These are phyloP conservation scores for Nematocida minor DNA, from an alignment of 371 early-diverging fungal species.

Conservation along the genomic window DNA sequence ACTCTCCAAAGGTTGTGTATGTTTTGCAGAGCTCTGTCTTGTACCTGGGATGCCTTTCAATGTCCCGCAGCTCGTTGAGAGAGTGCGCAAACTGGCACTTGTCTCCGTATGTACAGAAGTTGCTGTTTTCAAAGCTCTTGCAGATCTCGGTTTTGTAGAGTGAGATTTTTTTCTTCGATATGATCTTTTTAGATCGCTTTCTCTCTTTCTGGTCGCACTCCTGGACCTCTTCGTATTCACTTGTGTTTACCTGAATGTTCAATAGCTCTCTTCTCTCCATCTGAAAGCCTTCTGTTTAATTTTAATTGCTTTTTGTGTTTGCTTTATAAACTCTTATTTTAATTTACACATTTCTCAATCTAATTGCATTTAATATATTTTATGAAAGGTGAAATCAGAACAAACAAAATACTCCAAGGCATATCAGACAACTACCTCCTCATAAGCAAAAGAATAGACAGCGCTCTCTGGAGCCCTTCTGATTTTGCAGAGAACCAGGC, in stretches of 20 bases:
- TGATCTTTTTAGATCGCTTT: slow-evolving; percentile 11
- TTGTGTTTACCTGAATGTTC: slow-evolving; percentile 2
- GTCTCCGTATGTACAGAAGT: slow-evolving; percentile 78
- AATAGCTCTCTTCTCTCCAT: background rate
- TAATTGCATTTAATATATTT: background rate
- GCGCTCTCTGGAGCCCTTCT: background rate
- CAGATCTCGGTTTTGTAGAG: slow-evolving; percentile 93
- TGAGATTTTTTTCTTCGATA: slow-evolving; percentile 67
- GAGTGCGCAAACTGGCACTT: slow-evolving; percentile 92
- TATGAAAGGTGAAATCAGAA: background rate
- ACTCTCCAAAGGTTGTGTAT: slow-evolving; percentile 69
- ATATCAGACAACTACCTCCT: background rate
- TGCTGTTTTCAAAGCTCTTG: slow-evolving; percentile 75
- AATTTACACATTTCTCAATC: background rate
- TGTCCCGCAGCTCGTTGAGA: slow-evolving; percentile 70
- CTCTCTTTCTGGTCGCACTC: background rate
- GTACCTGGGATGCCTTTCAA: slow-evolving; percentile 81
- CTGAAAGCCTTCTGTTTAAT: background rate
- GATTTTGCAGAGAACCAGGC: background rate
- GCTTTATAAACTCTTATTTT: slow-evolving; percentile 44
- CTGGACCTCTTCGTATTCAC: background rate
- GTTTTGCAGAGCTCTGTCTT: slow-evolving; percentile 76
- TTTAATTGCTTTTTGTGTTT: background rate
- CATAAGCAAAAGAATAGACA: background rate
- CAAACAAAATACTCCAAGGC: background rate